Conservation (phyloP, 2,329 filamentous ascomycete species). For the Paraphaeosphaeria sporulosa region DNA sequence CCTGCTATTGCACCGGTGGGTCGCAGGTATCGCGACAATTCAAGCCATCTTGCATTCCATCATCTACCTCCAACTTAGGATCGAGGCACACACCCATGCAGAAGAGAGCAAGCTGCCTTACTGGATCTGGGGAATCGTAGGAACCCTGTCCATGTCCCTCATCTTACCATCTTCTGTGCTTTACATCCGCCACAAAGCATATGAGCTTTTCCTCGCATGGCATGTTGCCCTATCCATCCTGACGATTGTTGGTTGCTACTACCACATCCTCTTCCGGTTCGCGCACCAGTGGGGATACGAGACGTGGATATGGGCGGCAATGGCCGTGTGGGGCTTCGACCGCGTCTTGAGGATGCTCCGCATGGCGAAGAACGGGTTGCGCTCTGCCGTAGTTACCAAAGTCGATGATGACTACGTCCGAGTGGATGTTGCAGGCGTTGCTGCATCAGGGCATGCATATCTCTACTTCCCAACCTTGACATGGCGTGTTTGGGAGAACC, state of each 20-base stretch:
- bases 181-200: constrained; percentile 17
- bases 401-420: constrained; percentile 42
- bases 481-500: constrained; percentile 58
- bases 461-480: constrained; percentile 59
- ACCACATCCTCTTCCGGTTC: constrained; percentile 47
- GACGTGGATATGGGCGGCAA: constrained; percentile 53
- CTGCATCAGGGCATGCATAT: constrained; percentile 49
- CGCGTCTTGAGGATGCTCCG: constrained; percentile 52
- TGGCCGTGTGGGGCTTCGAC: constrained; percentile 58
- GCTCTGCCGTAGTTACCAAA: constrained; percentile 46
- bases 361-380: constrained; percentile 46
- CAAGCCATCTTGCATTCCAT: constrained; percentile 58
- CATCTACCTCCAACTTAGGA: constrained; percentile 50
- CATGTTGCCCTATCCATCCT: constrained; percentile 55
- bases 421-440: constrained; percentile 50
- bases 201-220: constrained; percentile 51
- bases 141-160: constrained; percentile 17
- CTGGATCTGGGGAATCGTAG: constrained; percentile 29
- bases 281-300: constrained; percentile 55
- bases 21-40: constrained; percentile 52
- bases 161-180: constrained; percentile 16
- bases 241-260: constrained; percentile 53
- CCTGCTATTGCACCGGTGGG: constrained; percentile 53
- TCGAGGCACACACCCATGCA: constrained; percentile 34
- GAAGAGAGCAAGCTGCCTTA: constrained; percentile 46